These are phyloP conservation scores for Lichtheimia hyalospora DNA, from an alignment of 371 early-diverging fungal species.

Conservation along the genomic window DNA sequence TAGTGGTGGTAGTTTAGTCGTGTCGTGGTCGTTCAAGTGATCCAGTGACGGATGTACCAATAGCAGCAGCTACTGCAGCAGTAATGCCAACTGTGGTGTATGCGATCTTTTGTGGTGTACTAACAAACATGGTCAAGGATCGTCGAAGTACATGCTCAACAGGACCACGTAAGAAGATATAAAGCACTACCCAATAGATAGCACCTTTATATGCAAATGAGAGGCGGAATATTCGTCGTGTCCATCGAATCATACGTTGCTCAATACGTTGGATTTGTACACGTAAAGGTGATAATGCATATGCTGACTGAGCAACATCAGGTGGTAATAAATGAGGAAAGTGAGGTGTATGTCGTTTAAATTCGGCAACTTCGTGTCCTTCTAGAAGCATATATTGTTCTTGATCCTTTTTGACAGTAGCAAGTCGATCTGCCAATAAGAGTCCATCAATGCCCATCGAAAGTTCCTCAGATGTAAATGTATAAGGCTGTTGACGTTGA, in stretches of 20 bases:
- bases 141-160: constrained; percentile 32
- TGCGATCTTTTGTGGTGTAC: constrained; percentile 23
- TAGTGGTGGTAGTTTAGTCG: background rate
- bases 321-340: constrained; percentile 44
- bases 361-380: constrained; percentile 5
- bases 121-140: constrained; percentile 19
- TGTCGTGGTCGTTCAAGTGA: background rate
- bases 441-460: constrained; percentile 4
- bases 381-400: constrained; percentile 1
- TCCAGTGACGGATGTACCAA: constrained; percentile 5
- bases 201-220: constrained; percentile 44
- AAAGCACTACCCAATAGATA: constrained; percentile 39
- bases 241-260: constrained; percentile 27
- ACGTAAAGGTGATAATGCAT: constrained; percentile 29
- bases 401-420: constrained; percentile 10
- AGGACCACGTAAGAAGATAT: constrained; percentile 40
- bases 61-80: constrained; percentile 7
- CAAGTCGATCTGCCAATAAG: constrained; percentile 11
- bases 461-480: background rate
- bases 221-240: constrained; percentile 29
- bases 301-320: constrained; percentile 35
- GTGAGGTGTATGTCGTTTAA: constrained; percentile 16
- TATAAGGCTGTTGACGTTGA: background rate
- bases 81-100: constrained; percentile 9
- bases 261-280: constrained; percentile 31